These are phyloP conservation scores for Candida insectorum DNA, from an alignment of 805 yeast species.

Conservation along the genomic window DNA sequence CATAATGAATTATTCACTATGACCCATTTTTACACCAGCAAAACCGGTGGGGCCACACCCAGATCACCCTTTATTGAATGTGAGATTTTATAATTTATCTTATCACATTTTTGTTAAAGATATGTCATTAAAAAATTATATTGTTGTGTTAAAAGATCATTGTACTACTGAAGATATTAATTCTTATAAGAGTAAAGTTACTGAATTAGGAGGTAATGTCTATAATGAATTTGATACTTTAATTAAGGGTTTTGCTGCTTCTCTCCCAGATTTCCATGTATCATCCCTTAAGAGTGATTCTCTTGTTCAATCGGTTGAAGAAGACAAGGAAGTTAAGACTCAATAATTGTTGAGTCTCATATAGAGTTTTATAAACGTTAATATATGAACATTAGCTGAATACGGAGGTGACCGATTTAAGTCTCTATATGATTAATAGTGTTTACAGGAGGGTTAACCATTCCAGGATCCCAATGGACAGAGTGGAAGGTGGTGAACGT, in stretches of 20 bases:
- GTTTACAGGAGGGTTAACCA: no score
- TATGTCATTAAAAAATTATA: constrained; percentile 24
- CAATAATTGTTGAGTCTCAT: constrained; percentile 21
- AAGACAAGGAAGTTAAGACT: constrained; percentile 61
- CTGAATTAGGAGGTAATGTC: constrained; percentile 57
- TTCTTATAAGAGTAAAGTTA: constrained; percentile 45
- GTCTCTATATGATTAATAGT: no score
- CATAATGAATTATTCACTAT: constrained; percentile 6
- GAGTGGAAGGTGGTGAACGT: no score
- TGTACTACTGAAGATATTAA: constrained; percentile 38
- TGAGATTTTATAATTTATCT: no score
- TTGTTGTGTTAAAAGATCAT: constrained; percentile 46
- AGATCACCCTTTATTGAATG: constrained; percentile 4
- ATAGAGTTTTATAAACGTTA: no score
- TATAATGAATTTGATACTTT: constrained; percentile 58
- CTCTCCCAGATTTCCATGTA: constrained; percentile 54
- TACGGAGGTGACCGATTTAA: no score
- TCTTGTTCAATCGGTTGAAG: constrained; percentile 59
- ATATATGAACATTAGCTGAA: no score
- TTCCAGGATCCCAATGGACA: no score
- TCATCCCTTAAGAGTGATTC: constrained; percentile 45
- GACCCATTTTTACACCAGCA: background rate
- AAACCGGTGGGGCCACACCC: no score
- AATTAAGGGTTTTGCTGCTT: constrained; percentile 65
- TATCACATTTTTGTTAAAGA: background rate